A percentile compares a stretch with the other conserved stretches of the same genome.
phyloP scores from a whole-genome alignment of 2,329 filamentous ascomycete species.

The Macrophomina tecta region DNA sequence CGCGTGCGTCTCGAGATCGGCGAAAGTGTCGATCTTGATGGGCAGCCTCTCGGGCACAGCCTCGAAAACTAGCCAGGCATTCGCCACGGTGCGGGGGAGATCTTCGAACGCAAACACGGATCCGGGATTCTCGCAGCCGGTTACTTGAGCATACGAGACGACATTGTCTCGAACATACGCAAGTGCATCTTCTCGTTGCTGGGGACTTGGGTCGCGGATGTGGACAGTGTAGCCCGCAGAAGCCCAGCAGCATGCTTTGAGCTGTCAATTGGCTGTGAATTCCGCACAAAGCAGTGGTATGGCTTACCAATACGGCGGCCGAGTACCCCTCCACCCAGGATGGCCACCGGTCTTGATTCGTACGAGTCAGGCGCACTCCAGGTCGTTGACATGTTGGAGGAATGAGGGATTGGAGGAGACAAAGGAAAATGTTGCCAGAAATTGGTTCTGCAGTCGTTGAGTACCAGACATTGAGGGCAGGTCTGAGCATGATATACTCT shows the following conservation, averaged over 20 bases:
- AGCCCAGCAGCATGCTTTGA: constrained; percentile 40
- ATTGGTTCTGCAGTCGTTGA: too few relatives aligned
- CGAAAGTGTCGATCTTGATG: constrained; percentile 57
- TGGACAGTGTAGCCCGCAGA: constrained; percentile 52
- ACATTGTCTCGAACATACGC: constrained; percentile 50
- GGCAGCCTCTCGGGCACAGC: constrained; percentile 58
- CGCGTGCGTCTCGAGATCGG: constrained; percentile 51
- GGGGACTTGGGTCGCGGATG: constrained; percentile 50
- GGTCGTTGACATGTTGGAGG: neutral
- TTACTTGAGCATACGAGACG: constrained; percentile 30
- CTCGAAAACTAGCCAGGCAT: constrained; percentile 62
- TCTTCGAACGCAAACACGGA: constrained; percentile 43
- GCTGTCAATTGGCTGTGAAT: neutral
- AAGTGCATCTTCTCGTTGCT: constrained; percentile 46
- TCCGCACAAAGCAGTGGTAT: neutral
- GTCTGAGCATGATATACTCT: neutral
- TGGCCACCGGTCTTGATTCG: constrained; percentile 33
- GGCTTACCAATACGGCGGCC: constrained; percentile 30
- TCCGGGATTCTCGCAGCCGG: constrained; percentile 33
- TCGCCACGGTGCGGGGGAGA: constrained; percentile 48
- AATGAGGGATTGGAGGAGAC: neutral
- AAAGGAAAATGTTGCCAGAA: neutral
- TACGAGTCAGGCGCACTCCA: constrained; percentile 17
- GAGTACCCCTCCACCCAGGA: constrained; percentile 34
- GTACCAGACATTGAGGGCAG: too few relatives aligned